phyloP scores from a whole-genome alignment of 2,329 filamentous ascomycete species.

The Fusarium robinianum region DNA sequence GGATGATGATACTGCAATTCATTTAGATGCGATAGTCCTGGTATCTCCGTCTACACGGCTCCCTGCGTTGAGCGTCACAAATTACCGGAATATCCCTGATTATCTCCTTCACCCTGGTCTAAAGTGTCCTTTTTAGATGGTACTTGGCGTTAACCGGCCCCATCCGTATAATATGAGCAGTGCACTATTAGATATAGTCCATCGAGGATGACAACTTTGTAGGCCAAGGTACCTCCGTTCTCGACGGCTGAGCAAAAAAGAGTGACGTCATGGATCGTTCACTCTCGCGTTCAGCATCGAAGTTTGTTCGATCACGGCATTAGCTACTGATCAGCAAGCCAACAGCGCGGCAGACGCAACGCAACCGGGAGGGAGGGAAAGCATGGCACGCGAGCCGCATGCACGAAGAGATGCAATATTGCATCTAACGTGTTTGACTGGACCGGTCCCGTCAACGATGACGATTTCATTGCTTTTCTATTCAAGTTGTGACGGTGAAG shows the following conservation, averaged over 20 bases:
- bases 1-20: neutral
- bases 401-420: slow-evolving; percentile 1
- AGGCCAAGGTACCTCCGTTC: no score
- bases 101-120: no score
- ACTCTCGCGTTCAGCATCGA: slow-evolving; percentile 20
- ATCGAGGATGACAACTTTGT: no score
- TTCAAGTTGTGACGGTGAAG: no score
- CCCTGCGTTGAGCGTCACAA: no score
- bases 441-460: slow-evolving; percentile 12
- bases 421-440: slow-evolving; percentile 28
- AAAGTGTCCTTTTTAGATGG: no score
- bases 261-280: slow-evolving; percentile 37
- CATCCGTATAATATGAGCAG: no score
- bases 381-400: slow-evolving; percentile 18
- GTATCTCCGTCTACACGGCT: slow-evolving; percentile 17
- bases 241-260: neutral
- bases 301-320: slow-evolving; percentile 26
- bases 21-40: slow-evolving; percentile 15
- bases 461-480: no score
- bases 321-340: slow-evolving; percentile 19
- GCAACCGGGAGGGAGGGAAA: slow-evolving; percentile 7
- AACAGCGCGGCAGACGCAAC: slow-evolving; percentile 10
- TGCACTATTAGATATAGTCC: no score
- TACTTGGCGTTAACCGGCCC: no score
- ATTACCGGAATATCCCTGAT: no score